Evolutionary conservation across 2,329 filamentous ascomycete species (phyloP).

Genomic region (Thielaviopsis musarum): DNA sequence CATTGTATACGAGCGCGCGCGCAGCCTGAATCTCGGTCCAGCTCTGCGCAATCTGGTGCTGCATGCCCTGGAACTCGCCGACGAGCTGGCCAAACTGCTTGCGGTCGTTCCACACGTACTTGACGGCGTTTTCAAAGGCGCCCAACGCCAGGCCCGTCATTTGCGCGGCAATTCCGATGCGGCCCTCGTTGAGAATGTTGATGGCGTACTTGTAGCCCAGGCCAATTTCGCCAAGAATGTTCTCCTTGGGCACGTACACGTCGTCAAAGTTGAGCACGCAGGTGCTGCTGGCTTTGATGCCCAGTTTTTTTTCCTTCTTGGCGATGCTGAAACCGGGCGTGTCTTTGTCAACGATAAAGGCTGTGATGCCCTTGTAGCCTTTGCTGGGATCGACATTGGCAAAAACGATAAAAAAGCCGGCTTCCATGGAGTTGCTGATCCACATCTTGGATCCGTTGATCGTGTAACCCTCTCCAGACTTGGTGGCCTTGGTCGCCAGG

Average conservation of each 20-base stretch:
- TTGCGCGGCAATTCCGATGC: constrained; percentile 94
- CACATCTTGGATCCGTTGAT: constrained; percentile 96
- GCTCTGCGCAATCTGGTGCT: constrained; percentile 92
- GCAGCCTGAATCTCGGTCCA: constrained; percentile 89
- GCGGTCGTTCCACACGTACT: constrained; percentile 96
- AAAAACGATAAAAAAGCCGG: constrained; percentile 92
- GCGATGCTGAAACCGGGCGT: constrained; percentile 82
- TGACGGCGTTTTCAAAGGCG: constrained; percentile 85
- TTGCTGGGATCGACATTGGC: constrained; percentile 84
- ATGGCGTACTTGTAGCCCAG: constrained; percentile 98
- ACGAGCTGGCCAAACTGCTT: constrained; percentile 90
- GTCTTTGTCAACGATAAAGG: constrained; percentile 85
- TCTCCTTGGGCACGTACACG: constrained; percentile 73
- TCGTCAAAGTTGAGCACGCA: constrained; percentile 98
- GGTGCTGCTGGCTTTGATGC: constrained; percentile 87
- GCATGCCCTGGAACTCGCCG: constrained; percentile 97
- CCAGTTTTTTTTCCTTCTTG: constrained; percentile 99
- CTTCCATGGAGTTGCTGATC: constrained; percentile 96
- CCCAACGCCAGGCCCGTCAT: constrained; percentile 95
- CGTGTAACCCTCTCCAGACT: constrained; percentile 68
- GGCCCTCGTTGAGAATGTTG: constrained; percentile 79
- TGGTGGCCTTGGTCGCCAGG: constrained; percentile 73
- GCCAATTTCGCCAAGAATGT: constrained; percentile 74
- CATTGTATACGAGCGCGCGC: constrained; percentile 85
- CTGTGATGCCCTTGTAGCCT: constrained; percentile 93